Base-by-base conservation (phyloP, 306 rosid genomes). In the Quillaja saponaria region DNA sequence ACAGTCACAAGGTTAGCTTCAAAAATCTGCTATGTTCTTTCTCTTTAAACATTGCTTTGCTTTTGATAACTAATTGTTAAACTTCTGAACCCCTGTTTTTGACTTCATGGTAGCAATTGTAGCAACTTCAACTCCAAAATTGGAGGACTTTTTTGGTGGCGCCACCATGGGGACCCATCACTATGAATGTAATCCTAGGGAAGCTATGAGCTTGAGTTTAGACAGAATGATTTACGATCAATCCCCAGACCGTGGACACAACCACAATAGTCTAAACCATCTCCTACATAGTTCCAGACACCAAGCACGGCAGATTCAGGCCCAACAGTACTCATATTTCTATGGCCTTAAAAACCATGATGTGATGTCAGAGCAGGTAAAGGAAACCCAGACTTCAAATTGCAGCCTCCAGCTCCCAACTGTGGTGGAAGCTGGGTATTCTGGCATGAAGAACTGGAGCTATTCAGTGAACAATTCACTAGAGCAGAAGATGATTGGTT, bases 61-160 rank as follows among this genome's bases (percentile, higher is more conserved):
- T 34, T 16, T 21, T 20, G 47, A 48, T 15, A 14, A 60, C 61
- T 56, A 10, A 14, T 40, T 67, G 4, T 57, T 49, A 1, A 28
- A 48, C 14, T 54, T 58, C 19, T 58, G 63, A 69, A 39, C 10
- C 31, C 28, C 33, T 77, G 56, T 19, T 46, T 64, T n/a, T 15
- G 34, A 39, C 55, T 14, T 48, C 64, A 15, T 73, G 61, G 77
- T 68, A 89, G 91, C 68, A 66, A 63, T 81, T 81, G 79, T 48
- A n/a, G 57, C 82, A 28, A 70, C 58, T 76, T 61, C 90, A 56
- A 74, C 86, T 15, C 97, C 97, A 77, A 90, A 87, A 71, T 85
- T 87, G 55, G 95, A 90, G 83, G 85, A 90, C 67, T 86, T 90
- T 76, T 90, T 90, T 44, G 96, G 91, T 15, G 72, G 77, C 63